A percentile compares a stretch with the other conserved stretches of the same genome.
Evolutionary conservation across 768 basidiomycete genomes (phyloP).

Genomic region (Leucocoprinus leucothites): DNA sequence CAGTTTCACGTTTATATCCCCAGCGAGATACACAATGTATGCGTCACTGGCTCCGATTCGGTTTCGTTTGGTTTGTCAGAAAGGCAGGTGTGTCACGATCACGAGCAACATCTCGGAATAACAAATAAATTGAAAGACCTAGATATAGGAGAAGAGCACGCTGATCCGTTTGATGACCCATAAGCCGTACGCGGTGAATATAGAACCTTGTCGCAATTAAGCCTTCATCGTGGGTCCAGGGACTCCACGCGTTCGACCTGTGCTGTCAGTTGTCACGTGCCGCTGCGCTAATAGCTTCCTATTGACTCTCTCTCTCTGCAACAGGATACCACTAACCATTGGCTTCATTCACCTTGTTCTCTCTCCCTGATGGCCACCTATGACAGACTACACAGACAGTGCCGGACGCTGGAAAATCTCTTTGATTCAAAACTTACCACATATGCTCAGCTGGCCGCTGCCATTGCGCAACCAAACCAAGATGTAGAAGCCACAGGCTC

Average conservation of each 20-base stretch:
- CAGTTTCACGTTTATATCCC: not conserved
- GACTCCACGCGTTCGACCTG: no score
- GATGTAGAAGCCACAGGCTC: constrained; percentile 74
- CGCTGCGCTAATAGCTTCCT: not conserved
- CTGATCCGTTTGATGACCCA: no score
- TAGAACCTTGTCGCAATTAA: no score
- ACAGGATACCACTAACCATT: not conserved
- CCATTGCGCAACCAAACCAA: constrained; percentile 47
- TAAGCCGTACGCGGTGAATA: no score
- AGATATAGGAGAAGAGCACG: no score
- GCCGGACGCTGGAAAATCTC: constrained; percentile 88
- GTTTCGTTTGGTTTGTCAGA: not conserved
- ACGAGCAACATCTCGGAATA: no score
- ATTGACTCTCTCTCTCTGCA: not conserved
- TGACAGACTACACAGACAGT: constrained; percentile 88
- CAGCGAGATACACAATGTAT: not conserved
- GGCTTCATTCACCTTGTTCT: not conserved
- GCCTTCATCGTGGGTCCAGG: no score
- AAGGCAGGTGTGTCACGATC: no score
- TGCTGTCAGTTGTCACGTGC: constrained; percentile 3
- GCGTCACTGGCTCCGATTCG: not conserved
- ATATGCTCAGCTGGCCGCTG: constrained; percentile 82
- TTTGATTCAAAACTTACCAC: constrained; percentile 89
- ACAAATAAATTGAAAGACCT: no score
- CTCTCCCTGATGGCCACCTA: constrained; percentile 61